A percentile compares a stretch with the other conserved stretches of the same genome.
Evolutionary conservation across 2,329 filamentous ascomycete genomes (phyloP).

Genomic region (Pseudogymnoascus sp.): DNA sequence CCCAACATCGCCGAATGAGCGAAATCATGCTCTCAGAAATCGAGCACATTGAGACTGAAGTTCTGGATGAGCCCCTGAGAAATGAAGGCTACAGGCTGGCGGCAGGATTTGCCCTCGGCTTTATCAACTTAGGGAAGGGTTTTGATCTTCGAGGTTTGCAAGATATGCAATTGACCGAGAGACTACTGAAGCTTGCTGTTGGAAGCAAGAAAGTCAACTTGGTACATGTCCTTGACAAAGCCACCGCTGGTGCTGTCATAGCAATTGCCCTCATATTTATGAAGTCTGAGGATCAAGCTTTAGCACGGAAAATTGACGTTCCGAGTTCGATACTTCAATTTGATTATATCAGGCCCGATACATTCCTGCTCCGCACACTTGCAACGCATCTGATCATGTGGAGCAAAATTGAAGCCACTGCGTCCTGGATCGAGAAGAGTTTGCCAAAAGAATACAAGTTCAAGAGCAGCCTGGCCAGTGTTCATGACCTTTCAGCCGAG

Average conservation of each 20-base stretch:
- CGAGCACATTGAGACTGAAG: conserved; percentile 69
- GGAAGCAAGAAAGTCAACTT: conserved; percentile 84
- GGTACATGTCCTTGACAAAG: conserved; percentile 86
- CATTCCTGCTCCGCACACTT: conserved; percentile 81
- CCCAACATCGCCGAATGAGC: conserved; percentile 95
- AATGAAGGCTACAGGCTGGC: conserved; percentile 96
- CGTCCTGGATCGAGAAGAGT: conserved; percentile 66
- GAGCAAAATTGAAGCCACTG: conserved; percentile 67
- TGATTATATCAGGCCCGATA: conserved; percentile 89
- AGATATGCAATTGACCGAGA: conserved; percentile 88
- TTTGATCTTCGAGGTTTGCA: conserved; percentile 80
- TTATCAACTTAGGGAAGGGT: conserved; percentile 91
- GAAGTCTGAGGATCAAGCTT: conserved; percentile 82
- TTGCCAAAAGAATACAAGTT: conserved; percentile 62
- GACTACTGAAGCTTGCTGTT: conserved; percentile 76
- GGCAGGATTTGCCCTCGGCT: conserved; percentile 84
- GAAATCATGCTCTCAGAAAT: conserved; percentile 98
- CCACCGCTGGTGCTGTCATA: conserved; percentile 85
- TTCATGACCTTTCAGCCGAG: conserved; percentile 60
- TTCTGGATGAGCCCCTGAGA: conserved; percentile 76
- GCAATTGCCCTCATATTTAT: conserved; percentile 90
- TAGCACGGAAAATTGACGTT: conserved; percentile 87
- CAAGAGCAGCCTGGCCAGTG: conserved; percentile 50
- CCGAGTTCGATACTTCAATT: conserved; percentile 86
- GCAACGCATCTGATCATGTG: conserved; percentile 90